phyloP scores from a whole-genome alignment of 257 asterid genomes.

The Nemophila menziesii region DNA sequence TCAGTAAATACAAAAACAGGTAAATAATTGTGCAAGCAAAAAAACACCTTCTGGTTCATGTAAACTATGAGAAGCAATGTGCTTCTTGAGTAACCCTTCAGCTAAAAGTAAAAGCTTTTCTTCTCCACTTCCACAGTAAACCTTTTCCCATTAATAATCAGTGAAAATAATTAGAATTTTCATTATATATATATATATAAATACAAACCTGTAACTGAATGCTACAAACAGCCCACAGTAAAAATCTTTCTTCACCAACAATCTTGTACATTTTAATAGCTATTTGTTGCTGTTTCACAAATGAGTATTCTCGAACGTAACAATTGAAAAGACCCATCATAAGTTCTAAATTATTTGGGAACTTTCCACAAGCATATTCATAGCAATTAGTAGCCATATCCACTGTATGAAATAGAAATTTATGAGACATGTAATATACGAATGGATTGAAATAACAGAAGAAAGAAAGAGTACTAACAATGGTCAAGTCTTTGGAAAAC shows the following conservation, averaged over 20 bases:
- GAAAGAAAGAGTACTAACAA: slow-evolving; percentile 31
- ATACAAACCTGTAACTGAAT: slow-evolving; percentile 75
- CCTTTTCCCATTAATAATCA: slow-evolving; percentile 37
- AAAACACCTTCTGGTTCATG: slow-evolving; percentile 87
- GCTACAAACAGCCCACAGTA: slow-evolving; percentile 99
- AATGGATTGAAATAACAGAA: neutral
- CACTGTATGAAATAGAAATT: slow-evolving; percentile 39
- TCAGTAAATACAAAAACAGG: slow-evolving; percentile 19
- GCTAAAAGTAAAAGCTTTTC: slow-evolving; percentile 71
- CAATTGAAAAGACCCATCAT: slow-evolving; percentile 93
- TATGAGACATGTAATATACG: neutral
- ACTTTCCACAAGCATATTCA: slow-evolving; percentile 70
- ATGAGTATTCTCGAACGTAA: slow-evolving; percentile 83
- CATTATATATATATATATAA: too few species aligned
- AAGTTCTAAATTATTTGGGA: slow-evolving; percentile 68
- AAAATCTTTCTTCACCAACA: slow-evolving; percentile 80
- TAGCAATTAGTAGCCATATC: slow-evolving; percentile 92
- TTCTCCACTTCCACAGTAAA: slow-evolving; percentile 70
- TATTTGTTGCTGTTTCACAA: slow-evolving; percentile 96
- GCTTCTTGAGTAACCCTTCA: slow-evolving; percentile 95
- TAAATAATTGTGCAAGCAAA: slow-evolving; percentile 14
- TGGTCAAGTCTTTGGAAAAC: slow-evolving; percentile 90
- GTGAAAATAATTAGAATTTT: neutral
- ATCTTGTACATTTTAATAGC: slow-evolving; percentile 94
- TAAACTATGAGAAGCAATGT: slow-evolving; percentile 75